Evolutionary conservation across 257 asterid species (phyloP).

Genomic region (Gentiana straminea): DNA sequence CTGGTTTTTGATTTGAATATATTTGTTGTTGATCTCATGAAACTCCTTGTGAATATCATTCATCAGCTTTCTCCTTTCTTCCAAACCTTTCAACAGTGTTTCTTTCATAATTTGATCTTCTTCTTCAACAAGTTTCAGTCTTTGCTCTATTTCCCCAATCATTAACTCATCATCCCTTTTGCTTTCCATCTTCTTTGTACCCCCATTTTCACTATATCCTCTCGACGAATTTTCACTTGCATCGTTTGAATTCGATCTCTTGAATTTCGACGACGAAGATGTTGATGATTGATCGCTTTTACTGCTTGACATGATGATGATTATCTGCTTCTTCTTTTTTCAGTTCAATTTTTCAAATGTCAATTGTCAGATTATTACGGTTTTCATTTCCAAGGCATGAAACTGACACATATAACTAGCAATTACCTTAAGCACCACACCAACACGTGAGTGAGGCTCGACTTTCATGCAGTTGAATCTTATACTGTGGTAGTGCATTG

Average conservation of each 20-base stretch:
- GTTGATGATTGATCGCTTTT: too few species aligned
- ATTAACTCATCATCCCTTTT: background rate
- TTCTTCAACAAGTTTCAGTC: constrained; percentile 6
- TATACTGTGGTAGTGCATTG: too few species aligned
- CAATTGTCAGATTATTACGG: too few species aligned
- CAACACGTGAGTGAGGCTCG: too few species aligned
- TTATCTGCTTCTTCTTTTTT: background rate
- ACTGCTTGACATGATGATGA: too few species aligned
- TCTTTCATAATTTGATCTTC: constrained; percentile 7
- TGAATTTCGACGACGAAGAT: too few species aligned
- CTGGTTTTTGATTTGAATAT: background rate
- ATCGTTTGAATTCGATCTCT: background rate
- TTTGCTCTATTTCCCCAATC: background rate
- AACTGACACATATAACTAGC: too few species aligned
- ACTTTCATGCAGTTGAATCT: too few species aligned
- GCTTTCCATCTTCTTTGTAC: background rate
- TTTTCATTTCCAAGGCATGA: too few species aligned
- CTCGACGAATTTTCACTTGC: background rate
- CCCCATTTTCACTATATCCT: background rate
- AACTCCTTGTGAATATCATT: background rate
- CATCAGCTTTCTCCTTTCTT: constrained; percentile 1
- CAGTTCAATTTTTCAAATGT: background rate
- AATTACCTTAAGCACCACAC: too few species aligned
- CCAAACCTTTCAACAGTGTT: background rate
- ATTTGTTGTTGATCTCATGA: background rate